Base-by-base conservation (phyloP, 1,284 basidiomycete species). In the Coniophora puteana region DNA sequence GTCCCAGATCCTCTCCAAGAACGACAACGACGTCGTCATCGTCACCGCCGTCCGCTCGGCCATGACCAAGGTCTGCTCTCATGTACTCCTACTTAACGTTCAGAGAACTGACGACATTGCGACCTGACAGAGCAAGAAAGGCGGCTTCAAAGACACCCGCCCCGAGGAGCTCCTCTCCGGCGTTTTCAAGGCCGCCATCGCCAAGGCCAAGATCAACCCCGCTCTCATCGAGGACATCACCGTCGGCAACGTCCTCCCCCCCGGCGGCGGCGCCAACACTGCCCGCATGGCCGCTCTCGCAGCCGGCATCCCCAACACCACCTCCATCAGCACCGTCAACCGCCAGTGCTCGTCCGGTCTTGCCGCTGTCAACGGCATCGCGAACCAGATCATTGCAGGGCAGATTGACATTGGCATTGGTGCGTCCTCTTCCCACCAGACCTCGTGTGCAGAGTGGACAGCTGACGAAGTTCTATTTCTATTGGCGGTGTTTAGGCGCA, bases 281-380 rank as follows among this genome's bases (percentile, higher is more conserved):
- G 93, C 93, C n/a, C 83, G 95, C 50, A 96, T 97, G 92, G 95
- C 94, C 23, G 81, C 87, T 35, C 76, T 99, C 33, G 81, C 88
- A 62, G 88, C 95, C 44, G 94, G 95, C 26, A 93, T 97, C 55
- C 94, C 95, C 20, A 72, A 85, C 56, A 83, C 86, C 8, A 71
- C 82, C 3, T 67, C 89, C 17, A 66, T 98, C 64, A 86, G 88
- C 69, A 95, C 94, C 12, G 74, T 97, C 50, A 98, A 99, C 73
- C 75, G 95, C 42, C 93, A 95, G 63, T 99, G 95, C 68, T 95
- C 93, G 1, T 93, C 89, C 23, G 93, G 94, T 48, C 74, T 99
- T 37, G 83, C 89, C 25, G 86, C 93, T 23, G 80, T 96, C 48
- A 89, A 84, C 65, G 82, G 91, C 63, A 93, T 98, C 52, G 93